These are phyloP conservation scores for Cyclotella baltica DNA, from an alignment of 108 stramenopile species.

Conservation along the genomic window DNA sequence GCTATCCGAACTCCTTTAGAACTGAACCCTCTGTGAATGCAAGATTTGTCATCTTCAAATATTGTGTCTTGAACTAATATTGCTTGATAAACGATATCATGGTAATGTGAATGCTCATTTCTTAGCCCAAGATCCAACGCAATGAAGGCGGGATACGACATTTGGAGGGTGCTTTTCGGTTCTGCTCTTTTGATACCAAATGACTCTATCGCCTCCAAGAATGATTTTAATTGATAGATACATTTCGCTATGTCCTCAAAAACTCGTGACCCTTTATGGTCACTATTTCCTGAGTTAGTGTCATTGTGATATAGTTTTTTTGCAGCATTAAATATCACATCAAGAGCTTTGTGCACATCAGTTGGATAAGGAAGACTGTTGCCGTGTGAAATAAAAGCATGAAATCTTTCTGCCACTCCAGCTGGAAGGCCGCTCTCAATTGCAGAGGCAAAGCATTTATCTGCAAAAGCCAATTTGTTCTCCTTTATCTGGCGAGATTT, in stretches of 20 bases:
- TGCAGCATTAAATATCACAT: slow-evolving; percentile 44
- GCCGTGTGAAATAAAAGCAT: slow-evolving; percentile 50
- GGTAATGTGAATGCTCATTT: slow-evolving; percentile 68
- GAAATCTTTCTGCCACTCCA: slow-evolving; percentile 51
- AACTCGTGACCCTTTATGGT: slow-evolving; percentile 34
- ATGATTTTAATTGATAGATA: slow-evolving; percentile 52
- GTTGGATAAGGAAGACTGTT: slow-evolving; percentile 64
- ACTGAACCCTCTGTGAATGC: slow-evolving; percentile 8
- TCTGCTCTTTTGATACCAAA: slow-evolving; percentile 49
- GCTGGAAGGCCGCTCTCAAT: slow-evolving; percentile 53
- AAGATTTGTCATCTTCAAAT: slow-evolving; percentile 43
- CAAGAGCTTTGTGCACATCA: slow-evolving; percentile 63
- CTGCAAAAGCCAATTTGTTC: slow-evolving; percentile 40
- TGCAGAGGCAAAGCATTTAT: slow-evolving; percentile 51
- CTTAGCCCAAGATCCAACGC: slow-evolving; percentile 79
- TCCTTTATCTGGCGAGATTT: slow-evolving; percentile 46
- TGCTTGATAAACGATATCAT: slow-evolving; percentile 74
- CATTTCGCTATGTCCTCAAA: slow-evolving; percentile 63
- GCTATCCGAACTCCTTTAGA: slow-evolving; percentile 70
- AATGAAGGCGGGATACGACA: slow-evolving; percentile 65
- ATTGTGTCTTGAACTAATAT: slow-evolving; percentile 68
- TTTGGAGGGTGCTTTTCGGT: neutral
- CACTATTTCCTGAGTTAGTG: slow-evolving; percentile 23
- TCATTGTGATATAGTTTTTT: slow-evolving; percentile 29
- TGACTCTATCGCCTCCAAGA: slow-evolving; percentile 56